Evolutionary conservation across 441 rosid species (phyloP).

Genomic region (Populus hybrid): DNA sequence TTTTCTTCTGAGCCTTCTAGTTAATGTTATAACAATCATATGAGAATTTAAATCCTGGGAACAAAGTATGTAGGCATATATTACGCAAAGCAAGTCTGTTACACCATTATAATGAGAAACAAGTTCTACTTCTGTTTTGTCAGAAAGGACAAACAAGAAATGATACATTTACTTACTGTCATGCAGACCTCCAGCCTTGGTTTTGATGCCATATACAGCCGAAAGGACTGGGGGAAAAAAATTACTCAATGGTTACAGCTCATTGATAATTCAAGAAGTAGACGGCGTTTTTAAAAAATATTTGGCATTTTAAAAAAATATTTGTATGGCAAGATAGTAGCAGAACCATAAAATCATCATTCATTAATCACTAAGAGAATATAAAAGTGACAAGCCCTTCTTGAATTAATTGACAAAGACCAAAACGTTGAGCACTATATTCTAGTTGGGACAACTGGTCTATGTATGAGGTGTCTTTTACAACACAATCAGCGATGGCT

Average conservation of each 20-base stretch:
- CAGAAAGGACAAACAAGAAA: background rate
- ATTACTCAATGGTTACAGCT: background rate
- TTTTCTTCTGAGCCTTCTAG: background rate
- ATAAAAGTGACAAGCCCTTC: background rate
- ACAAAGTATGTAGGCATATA: background rate
- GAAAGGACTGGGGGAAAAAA: conserved; percentile 28
- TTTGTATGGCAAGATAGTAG: background rate
- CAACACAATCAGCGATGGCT: background rate
- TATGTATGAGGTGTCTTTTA: background rate
- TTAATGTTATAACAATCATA: background rate
- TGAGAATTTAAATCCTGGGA: background rate
- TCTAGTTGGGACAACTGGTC: background rate
- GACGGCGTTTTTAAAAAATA: background rate
- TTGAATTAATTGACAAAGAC: too few species aligned
- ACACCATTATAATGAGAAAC: background rate
- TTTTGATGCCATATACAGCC: conserved; percentile 32
- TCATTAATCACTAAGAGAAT: background rate
- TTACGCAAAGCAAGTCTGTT: background rate
- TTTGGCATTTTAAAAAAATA: too few species aligned
- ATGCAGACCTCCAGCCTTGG: conserved; percentile 27
- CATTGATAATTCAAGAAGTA: background rate
- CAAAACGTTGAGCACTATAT: background rate
- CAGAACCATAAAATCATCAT: background rate
- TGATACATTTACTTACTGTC: conserved; percentile 24
- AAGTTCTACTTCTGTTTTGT: background rate